These are phyloP conservation scores for Lophium mytilinum DNA, from an alignment of 495 filamentous ascomycete genomes.

Conservation along the genomic window DNA sequence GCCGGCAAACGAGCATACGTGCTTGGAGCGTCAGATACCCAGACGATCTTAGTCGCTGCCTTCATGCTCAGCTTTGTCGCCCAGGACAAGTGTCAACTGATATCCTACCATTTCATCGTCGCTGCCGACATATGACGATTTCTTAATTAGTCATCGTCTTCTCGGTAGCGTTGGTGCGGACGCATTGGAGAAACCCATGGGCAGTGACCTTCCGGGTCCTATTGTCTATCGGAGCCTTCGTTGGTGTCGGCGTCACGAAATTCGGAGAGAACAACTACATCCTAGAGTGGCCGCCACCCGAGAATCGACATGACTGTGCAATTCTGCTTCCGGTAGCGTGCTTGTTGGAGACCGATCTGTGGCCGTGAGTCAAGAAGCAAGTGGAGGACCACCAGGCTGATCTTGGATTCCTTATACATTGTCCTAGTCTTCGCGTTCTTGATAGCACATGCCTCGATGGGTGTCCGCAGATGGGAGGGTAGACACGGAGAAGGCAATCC, in stretches of 20 bases:
- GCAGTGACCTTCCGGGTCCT: neutral
- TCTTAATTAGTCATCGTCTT: too few species aligned
- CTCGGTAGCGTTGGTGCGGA: neutral
- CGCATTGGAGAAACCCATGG: neutral
- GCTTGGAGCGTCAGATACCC: too few species aligned
- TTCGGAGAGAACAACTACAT: neutral
- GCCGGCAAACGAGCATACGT: too few species aligned
- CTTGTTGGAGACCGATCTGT: neutral
- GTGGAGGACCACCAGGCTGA: neutral
- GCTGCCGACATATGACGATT: too few species aligned
- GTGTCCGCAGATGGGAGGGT: neutral
- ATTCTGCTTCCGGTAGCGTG: neutral
- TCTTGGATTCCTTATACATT: neutral
- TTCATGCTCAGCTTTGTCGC: too few species aligned
- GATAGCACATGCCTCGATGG: neutral
- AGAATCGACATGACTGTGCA: neutral
- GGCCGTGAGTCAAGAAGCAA: neutral
- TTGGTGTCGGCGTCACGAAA: neutral
- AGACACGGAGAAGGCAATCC: neutral
- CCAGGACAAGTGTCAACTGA: too few species aligned
- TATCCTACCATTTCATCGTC: too few species aligned
- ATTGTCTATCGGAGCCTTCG: neutral
- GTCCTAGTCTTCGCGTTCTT: neutral
- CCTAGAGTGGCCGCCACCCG: neutral
- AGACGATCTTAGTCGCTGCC: too few species aligned